phyloP scores from a whole-genome alignment of 2,329 filamentous ascomycete genomes.

The Xylariaceae sp. region DNA sequence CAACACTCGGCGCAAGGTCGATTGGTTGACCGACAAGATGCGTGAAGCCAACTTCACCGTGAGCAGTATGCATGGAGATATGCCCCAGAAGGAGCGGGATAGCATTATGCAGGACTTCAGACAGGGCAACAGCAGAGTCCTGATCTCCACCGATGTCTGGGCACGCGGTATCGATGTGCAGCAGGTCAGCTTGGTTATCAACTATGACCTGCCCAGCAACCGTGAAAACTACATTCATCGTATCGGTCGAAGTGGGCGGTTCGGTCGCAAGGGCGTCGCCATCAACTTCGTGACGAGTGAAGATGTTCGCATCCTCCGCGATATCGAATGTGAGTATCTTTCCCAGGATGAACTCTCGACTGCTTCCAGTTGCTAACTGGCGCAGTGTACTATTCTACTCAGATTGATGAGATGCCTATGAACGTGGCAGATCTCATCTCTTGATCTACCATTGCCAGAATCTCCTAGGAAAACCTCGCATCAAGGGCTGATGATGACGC shows the following conservation, averaged over 20 bases:
- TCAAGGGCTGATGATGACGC: conserved; percentile 7
- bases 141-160: conserved; percentile 98
- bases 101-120: conserved; percentile 99
- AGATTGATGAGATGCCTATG: conserved; percentile 99
- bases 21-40: conserved; percentile 99
- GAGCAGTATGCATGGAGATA: conserved; percentile 97
- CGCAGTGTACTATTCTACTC: conserved; percentile 85
- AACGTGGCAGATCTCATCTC: conserved; percentile 66
- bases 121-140: conserved; percentile 89
- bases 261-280: conserved; percentile 95
- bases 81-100: conserved; percentile 97
- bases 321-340: conserved; percentile 77
- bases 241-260: conserved; percentile 90
- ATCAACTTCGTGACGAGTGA: conserved; percentile 99
- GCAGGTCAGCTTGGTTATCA: conserved; percentile 96
- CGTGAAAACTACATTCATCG: conserved; percentile 99
- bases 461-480: not conserved
- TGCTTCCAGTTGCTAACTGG: conserved; percentile 2
- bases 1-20: conserved; percentile 97
- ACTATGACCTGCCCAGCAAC: conserved; percentile 96
- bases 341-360: not conserved
- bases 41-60: conserved; percentile 98
- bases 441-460: conserved; percentile 32
- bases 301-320: conserved; percentile 92
- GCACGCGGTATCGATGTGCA: conserved; percentile 98